Evolutionary conservation across 169 alveolate species (phyloP).

Genomic region (Cryptosporidium baileyi): DNA sequence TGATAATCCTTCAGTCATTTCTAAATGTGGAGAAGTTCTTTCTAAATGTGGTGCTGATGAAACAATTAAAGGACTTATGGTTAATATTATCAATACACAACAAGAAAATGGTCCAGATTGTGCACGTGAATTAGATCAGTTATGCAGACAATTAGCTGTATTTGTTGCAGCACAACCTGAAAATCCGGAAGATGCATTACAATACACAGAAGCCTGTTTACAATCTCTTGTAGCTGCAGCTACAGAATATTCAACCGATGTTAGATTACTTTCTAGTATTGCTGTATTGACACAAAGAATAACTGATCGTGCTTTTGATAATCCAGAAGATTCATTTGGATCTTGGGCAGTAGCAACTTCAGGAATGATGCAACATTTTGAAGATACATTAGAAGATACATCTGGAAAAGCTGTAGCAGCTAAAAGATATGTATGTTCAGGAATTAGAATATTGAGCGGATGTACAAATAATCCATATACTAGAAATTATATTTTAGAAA

Average conservation of each 20-base stretch:
- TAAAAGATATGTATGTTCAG: constrained; percentile 40
- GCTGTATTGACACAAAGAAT: constrained; percentile 76
- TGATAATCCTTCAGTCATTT: constrained; percentile 82
- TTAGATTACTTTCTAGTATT: constrained; percentile 75
- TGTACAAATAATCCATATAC: constrained; percentile 61
- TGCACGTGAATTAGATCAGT: constrained; percentile 82
- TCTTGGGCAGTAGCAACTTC: constrained; percentile 91
- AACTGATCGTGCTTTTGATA: constrained; percentile 73
- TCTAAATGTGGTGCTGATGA: constrained; percentile 90
- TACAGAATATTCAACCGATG: constrained; percentile 80
- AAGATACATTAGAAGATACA: constrained; percentile 72
- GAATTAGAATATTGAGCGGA: constrained; percentile 37
- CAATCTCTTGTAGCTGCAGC: constrained; percentile 79
- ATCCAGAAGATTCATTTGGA: constrained; percentile 88
- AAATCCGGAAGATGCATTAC: constrained; percentile 87
- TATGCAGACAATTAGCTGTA: constrained; percentile 84
- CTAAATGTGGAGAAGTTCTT: constrained; percentile 85
- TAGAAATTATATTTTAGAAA: constrained; percentile 48
- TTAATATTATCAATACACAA: constrained; percentile 80
- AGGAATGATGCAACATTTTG: constrained; percentile 82
- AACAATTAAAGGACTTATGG: constrained; percentile 87
- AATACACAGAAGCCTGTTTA: constrained; percentile 87
- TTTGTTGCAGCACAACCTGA: constrained; percentile 86
- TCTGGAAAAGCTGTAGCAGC: constrained; percentile 45
- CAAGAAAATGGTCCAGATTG: constrained; percentile 80